Evolutionary conservation across 148 eudicot species (phyloP), one percentile per base, ranked within the genome.

Genomic region (Cornus florida): DNA sequence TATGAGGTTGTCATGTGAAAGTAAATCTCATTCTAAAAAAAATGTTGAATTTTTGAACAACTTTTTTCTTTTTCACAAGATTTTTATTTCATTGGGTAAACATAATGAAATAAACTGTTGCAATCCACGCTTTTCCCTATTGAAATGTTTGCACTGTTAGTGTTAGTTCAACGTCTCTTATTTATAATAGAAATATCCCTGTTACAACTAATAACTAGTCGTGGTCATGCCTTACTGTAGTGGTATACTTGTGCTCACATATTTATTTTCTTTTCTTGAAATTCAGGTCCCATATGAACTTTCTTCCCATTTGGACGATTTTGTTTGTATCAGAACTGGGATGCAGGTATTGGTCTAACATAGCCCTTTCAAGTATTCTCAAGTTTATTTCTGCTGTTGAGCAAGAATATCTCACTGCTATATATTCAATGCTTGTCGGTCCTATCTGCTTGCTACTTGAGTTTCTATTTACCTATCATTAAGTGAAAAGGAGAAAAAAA

Each of bases 321-420:
- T 93, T 86, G 91, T 93, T 77, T 84, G 95, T 75, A 82, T 95
- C 77, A 86, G 70, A 81, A 95, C 89, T 8, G 97, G 99, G 75
- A 84, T 95, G 97, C 98, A 95, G 99, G 97, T 93, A 81, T 72
- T 9, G 22, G 28, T 24, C 33, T 17, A 53, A 67, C 23, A 35
- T 17, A 77, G 33, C 17, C 41, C 16, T 56, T n/a, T n/a, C 14
- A 57, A 17, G 64, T 16, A 57, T 57, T 57, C 19, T 35, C 38
- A 35, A 43, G 48, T 43, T 43, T 43, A 43, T 43, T 43, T 5
- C 48, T 43, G 48, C 48, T 3, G 48, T 43, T 13, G 2, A 14
- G 20, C 16, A 10, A 57, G 64, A 48, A 48, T 11, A 3, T 48
- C 53, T 48, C 53, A 8, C 53, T 48, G 53, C 10, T 48, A 48